phyloP scores from a whole-genome alignment of 495 filamentous ascomycete species.

The Penicillium verhagenii region DNA sequence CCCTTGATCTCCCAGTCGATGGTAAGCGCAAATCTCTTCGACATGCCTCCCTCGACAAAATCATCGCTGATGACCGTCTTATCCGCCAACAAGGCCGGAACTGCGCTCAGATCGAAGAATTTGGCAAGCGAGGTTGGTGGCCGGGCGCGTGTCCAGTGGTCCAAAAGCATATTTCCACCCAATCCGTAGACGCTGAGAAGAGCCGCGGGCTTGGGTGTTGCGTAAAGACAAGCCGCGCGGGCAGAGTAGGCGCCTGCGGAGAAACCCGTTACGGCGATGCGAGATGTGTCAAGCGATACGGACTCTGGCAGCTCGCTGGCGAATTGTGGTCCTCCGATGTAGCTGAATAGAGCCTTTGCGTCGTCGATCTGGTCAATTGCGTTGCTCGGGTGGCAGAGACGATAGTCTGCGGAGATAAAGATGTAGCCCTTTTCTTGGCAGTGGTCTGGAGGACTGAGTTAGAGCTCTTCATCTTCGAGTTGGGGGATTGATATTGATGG shows the following conservation, averaged over 20 bases:
- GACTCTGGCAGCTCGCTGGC: conserved; percentile 10
- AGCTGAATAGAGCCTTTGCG: conserved; percentile 23
- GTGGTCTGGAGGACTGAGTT: conserved; percentile 11
- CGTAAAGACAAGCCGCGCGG: conserved; percentile 36
- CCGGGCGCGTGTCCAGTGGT: conserved; percentile 23
- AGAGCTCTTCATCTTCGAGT: background rate
- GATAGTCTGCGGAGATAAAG: conserved; percentile 32
- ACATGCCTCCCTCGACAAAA: background rate
- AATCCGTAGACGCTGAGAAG: conserved; percentile 31
- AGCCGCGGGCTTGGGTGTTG: conserved; percentile 30
- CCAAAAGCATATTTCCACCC: conserved; percentile 29
- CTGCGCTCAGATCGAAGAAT: conserved; percentile 8
- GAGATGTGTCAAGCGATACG: conserved; percentile 18
- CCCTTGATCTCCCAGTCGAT: conserved; percentile 18
- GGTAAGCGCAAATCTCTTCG: conserved; percentile 14
- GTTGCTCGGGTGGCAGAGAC: conserved; percentile 26
- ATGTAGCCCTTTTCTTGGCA: conserved; percentile 24
- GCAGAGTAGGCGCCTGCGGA: conserved; percentile 37
- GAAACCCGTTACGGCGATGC: conserved; percentile 37
- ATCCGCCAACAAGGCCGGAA: conserved; percentile 13
- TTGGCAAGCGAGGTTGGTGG: conserved; percentile 18
- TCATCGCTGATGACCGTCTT: conserved; percentile 20
- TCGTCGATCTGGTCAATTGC: conserved; percentile 29
- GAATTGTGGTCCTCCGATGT: conserved; percentile 15
- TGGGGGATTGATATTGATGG: background rate